Conservation (phyloP, 495 filamentous ascomycete genomes). For the Annulohypoxylon bovei region DNA sequence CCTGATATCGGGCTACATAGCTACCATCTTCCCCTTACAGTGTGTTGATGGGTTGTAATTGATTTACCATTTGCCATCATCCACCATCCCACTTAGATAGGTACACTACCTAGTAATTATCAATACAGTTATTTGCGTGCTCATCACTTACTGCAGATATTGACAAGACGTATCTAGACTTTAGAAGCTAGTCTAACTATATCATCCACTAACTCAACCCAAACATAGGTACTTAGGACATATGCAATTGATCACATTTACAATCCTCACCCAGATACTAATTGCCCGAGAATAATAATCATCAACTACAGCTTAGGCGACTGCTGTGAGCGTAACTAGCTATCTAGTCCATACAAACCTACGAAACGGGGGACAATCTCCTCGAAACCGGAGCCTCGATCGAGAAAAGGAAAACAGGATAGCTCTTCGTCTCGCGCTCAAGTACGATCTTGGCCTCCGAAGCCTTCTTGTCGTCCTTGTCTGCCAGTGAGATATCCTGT, state of each 20-base stretch:
- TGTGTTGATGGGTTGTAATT: not conserved
- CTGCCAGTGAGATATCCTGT: not conserved
- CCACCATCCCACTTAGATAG: not conserved
- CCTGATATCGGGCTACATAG: not conserved
- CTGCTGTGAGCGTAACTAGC: not conserved
- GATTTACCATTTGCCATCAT: not conserved
- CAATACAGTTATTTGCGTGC: not conserved
- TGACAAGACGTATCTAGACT: not conserved
- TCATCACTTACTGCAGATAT: not conserved
- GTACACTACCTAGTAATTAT: too few species aligned
- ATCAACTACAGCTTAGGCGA: not conserved
- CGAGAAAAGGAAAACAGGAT: conserved; percentile 45
- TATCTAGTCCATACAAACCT: not conserved
- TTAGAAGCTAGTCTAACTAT: not conserved
- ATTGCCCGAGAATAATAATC: not conserved
- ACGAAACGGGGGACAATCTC: not conserved
- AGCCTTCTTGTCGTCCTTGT: not conserved
- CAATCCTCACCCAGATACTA: not conserved
- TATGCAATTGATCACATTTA: not conserved
- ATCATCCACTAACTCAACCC: not conserved
- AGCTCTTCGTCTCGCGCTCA: not conserved
- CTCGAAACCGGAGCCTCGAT: conserved; percentile 39
- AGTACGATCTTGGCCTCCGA: not conserved
- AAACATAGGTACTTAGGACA: not conserved
- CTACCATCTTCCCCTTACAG: not conserved